phyloP scores from a whole-genome alignment of 2,329 filamentous ascomycete species.

The Diaporthe ampelina region DNA sequence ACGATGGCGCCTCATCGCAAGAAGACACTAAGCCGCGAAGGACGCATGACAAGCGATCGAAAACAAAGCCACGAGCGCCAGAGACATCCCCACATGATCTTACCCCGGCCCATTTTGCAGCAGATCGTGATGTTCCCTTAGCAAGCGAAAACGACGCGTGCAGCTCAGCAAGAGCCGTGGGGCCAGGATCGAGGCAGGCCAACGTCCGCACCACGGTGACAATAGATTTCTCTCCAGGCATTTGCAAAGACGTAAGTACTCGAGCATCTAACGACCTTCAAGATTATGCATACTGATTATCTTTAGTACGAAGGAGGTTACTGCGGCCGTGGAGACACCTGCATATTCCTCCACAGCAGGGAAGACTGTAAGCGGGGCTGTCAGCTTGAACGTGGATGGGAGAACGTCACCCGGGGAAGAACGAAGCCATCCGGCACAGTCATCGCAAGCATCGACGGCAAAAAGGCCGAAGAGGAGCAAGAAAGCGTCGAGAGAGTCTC shows the following conservation, averaged over 20 bases:
- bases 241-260: neutral
- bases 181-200: neutral
- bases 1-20: neutral
- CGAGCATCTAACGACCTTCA: neutral
- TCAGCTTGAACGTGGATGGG: neutral
- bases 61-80: neutral
- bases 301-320: neutral
- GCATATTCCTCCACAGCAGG: neutral
- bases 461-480: neutral
- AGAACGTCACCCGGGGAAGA: neutral
- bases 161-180: neutral
- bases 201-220: neutral
- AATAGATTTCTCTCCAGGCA: neutral
- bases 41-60: neutral
- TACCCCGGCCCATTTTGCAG: neutral
- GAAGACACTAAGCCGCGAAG: neutral
- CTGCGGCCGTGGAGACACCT: neutral
- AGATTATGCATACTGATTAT: neutral
- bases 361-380: neutral
- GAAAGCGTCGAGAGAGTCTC: neutral
- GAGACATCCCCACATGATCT: neutral
- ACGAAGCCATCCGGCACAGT: neutral
- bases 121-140: neutral
- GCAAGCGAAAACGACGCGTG: neutral
- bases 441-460: neutral